phyloP scores from a whole-genome alignment of 352 stramenopile genomes.

The Globisporangium lucens region DNA sequence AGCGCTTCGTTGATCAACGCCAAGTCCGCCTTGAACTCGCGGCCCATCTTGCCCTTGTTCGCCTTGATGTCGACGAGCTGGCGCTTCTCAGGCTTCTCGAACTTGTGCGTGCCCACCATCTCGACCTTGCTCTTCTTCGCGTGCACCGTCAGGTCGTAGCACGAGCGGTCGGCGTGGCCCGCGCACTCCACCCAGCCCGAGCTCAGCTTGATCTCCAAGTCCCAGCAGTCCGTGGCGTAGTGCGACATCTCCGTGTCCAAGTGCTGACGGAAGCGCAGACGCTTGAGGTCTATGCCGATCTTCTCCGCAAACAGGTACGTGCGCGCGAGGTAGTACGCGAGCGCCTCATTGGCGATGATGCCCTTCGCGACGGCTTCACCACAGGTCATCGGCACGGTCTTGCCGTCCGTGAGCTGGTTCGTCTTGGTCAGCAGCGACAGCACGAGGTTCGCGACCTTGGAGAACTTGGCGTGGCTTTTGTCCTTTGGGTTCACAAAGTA shows the following conservation, averaged over 20 bases:
- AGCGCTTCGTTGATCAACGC: constrained; percentile 68
- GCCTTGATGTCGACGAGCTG: constrained; percentile 94
- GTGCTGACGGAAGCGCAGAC: constrained; percentile 98
- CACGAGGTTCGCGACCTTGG: constrained; percentile 78
- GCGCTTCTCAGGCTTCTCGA: constrained; percentile 92
- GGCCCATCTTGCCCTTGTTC: constrained; percentile 96
- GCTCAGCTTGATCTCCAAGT: constrained; percentile 98
- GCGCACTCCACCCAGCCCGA: constrained; percentile 99
- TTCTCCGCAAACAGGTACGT: constrained; percentile 96
- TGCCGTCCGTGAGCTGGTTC: constrained; percentile 96
- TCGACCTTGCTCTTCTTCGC: constrained; percentile 86
- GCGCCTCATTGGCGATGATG: constrained; percentile 98
- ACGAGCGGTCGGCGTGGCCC: constrained; percentile 97
- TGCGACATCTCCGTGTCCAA: constrained; percentile 99
- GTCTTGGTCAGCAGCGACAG: constrained; percentile 93
- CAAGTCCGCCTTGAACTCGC: constrained; percentile 95
- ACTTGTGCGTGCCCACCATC: constrained; percentile 88
- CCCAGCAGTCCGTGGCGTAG: constrained; percentile 99
- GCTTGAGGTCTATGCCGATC: constrained; percentile 92
- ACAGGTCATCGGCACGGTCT: constrained; percentile 92
- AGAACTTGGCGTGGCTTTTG: constrained; percentile 98
- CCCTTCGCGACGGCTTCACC: constrained; percentile 90
- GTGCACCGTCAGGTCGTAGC: constrained; percentile 95
- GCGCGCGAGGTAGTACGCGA: constrained; percentile 99
- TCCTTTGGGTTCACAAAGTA: constrained; percentile 99